These are phyloP conservation scores for Daedaleopsis nitida DNA, from an alignment of 768 basidiomycete genomes.

Conservation along the genomic window DNA sequence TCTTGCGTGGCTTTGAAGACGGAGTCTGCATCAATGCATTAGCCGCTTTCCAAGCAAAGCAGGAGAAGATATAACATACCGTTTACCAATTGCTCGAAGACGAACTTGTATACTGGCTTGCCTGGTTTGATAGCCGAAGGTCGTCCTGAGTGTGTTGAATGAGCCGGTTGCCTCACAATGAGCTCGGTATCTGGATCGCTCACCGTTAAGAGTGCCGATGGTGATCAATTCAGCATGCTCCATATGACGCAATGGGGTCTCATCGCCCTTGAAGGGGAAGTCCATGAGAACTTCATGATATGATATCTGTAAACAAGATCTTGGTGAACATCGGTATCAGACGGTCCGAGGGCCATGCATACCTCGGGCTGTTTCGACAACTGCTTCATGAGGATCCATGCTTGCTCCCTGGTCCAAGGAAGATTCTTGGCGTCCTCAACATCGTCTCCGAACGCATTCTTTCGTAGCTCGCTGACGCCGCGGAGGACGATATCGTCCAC, in stretches of 20 bases:
- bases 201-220: constrained; percentile 76
- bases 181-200: constrained; percentile 3
- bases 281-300: constrained; percentile 83
- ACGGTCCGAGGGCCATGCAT: background rate
- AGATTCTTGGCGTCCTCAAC: constrained; percentile 81
- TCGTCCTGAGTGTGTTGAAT: constrained; percentile 52
- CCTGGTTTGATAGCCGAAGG: constrained; percentile 86
- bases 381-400: constrained; percentile 78
- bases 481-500: constrained; percentile 88
- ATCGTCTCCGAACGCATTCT: constrained; percentile 94
- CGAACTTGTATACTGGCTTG: constrained; percentile 85
- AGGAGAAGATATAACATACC: constrained; percentile 45
- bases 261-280: constrained; percentile 92
- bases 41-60: background rate
- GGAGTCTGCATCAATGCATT: constrained; percentile 49
- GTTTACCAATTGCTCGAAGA: constrained; percentile 78
- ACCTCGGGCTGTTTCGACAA: constrained; percentile 70
- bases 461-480: constrained; percentile 80
- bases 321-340: background rate
- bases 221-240: constrained; percentile 89
- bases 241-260: constrained; percentile 75
- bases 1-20: constrained; percentile 83
- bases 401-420: constrained; percentile 86
- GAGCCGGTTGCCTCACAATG: background rate
- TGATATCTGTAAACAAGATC: constrained; percentile 66